These are phyloP conservation scores for Nakazawaea ishiwadae DNA, from an alignment of 805 yeast genomes.

Conservation along the genomic window DNA sequence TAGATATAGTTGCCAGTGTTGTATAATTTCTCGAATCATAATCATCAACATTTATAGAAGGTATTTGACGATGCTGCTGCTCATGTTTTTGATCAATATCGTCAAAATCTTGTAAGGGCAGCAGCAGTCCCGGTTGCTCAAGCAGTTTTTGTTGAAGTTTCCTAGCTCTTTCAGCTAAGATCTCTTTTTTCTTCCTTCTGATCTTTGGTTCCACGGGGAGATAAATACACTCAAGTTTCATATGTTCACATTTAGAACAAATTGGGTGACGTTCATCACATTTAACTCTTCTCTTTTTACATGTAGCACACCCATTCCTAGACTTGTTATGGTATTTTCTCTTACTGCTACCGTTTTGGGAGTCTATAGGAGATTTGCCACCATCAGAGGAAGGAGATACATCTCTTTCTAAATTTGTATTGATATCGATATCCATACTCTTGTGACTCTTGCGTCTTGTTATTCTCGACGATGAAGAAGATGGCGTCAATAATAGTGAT, in stretches of 20 bases:
- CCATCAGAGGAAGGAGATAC: constrained; percentile 7
- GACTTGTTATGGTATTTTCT: constrained; percentile 88
- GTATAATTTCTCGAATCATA: constrained; percentile 1
- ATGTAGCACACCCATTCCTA: constrained; percentile 82
- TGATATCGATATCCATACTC: not conserved
- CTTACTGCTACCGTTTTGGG: constrained; percentile 34
- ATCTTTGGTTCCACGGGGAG: constrained; percentile 15
- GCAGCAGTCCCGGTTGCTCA: too few relatives aligned
- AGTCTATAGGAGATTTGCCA: constrained; percentile 3
- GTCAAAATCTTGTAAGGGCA: not conserved
- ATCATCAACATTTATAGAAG: constrained; percentile 10
- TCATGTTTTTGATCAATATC: constrained; percentile 13
- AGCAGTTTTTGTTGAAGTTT: not conserved
- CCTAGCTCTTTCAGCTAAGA: constrained; percentile 7
- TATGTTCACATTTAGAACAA: constrained; percentile 74
- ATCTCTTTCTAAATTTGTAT: not conserved
- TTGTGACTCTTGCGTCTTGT: not conserved
- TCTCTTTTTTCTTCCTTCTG: constrained; percentile 13
- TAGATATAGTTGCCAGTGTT: not conserved
- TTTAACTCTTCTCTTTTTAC: constrained; percentile 85
- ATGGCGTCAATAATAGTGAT: too few relatives aligned
- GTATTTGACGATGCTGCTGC: constrained; percentile 8
- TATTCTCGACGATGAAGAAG: too few relatives aligned
- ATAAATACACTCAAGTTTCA: constrained; percentile 77
- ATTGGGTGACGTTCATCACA: constrained; percentile 85